Base-by-base conservation (phyloP, 306 rosid genomes). In the Medicago ruthenica region DNA sequence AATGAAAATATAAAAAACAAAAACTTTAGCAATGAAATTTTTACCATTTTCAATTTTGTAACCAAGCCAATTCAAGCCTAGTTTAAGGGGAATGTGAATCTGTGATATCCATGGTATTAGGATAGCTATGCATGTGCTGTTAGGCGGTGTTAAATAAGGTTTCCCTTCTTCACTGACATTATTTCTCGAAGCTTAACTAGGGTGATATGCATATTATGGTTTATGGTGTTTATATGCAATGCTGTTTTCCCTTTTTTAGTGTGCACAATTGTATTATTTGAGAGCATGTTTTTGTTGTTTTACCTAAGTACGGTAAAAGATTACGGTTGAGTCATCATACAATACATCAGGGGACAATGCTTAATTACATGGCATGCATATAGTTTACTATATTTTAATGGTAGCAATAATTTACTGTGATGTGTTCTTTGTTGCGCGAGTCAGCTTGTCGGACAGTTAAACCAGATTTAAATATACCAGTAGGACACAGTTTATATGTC, bases 61-160 rank as follows among this genome's bases (percentile, higher is more conserved):
- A 37, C 42, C 70, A 73, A 67, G 54, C 80, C 15, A 57, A 34
- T 44, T 51, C 57, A 80, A 71, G 41, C 58, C 70, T 51, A 7
- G 77, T 41, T 70, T 63, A 36, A 36, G 18, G 34, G 13, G n/a
- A 65, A 48, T 67, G 31, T 27, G 31, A 27, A 27, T 27, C 4
- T 27, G 27, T 57, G 71, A 70, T 57, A 20, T 24, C 21, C 40
- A 40, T 34, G 17, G 21, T 76, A 71, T 57, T n/a, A 36, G 12
- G 53, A 51, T 75, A 42, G 9, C 39, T 63, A 14, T 27, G 53
- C 45, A 62, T 81, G 20, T 22, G 45, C 48, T 39, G 45, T 58
- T 45, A 20, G 59, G 39, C 50, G 24, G 63, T 37, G 27, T 15
- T 63, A 16, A 20, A 37, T 31, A 47, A 58, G 22, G 3, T 27